Conservation (phyloP, 441 rosid genomes). For the Pelargonium fulgidum region DNA sequence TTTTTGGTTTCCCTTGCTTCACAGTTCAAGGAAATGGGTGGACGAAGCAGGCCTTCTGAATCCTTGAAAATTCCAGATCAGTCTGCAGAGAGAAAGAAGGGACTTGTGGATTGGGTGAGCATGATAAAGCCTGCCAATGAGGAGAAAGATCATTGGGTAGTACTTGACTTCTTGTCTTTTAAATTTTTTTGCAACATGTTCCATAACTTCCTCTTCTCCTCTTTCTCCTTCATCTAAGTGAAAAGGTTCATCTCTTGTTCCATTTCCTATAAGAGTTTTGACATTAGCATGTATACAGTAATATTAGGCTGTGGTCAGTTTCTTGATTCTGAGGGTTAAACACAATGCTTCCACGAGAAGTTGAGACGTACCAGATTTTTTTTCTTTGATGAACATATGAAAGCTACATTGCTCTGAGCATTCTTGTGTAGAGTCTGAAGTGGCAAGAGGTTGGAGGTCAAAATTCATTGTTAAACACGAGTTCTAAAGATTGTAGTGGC, state of each 20-base stretch:
- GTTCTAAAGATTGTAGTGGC: neutral
- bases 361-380: neutral
- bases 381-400: neutral
- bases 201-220: neutral
- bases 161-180: neutral
- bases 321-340: neutral
- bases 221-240: neutral
- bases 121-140: slow-evolving; percentile 77
- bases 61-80: slow-evolving; percentile 48
- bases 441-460: neutral
- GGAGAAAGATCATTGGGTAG: slow-evolving; percentile 99
- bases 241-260: too few relatives aligned
- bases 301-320: too few relatives aligned
- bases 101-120: slow-evolving; percentile 84
- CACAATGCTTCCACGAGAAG: neutral
- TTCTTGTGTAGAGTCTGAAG: neutral
- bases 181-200: neutral
- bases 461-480: neutral
- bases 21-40: slow-evolving; percentile 95
- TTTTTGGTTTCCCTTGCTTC: neutral
- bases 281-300: too few relatives aligned
- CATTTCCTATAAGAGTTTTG: too few relatives aligned
- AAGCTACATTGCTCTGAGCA: neutral
- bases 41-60: slow-evolving; percentile 55
- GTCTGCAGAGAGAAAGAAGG: slow-evolving; percentile 66